Conservation (phyloP, 495 filamentous ascomycete species). For the Oidiodendron maius region DNA sequence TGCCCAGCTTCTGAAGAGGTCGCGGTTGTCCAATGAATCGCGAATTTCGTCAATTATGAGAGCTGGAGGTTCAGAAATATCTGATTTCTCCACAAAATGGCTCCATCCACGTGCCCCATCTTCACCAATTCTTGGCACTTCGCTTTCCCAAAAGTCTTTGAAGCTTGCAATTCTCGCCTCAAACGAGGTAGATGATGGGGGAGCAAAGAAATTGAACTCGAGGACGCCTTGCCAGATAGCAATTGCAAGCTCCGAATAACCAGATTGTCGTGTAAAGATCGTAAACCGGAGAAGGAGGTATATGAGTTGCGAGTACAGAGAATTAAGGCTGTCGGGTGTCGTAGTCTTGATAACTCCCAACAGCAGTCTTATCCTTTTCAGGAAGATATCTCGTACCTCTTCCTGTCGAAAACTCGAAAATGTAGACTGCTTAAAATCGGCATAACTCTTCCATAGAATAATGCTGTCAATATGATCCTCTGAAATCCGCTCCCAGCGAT, state of each 20-base stretch:
- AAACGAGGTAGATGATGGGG: constrained; percentile 20
- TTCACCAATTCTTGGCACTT: constrained; percentile 77
- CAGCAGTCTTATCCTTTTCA: constrained; percentile 48
- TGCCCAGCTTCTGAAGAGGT: constrained; percentile 50
- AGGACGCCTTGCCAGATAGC: constrained; percentile 81
- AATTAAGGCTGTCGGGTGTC: constrained; percentile 9
- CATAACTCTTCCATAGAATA: constrained; percentile 64
- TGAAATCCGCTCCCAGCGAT: constrained; percentile 59
- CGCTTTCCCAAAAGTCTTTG: constrained; percentile 78
- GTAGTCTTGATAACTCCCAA: constrained; percentile 27
- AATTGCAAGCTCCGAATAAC: constrained; percentile 70
- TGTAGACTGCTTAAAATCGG: constrained; percentile 69
- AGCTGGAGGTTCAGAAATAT: constrained; percentile 31
- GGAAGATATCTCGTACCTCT: constrained; percentile 48
- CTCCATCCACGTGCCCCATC: constrained; percentile 63
- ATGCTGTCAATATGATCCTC: constrained; percentile 51
- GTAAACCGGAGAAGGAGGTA: constrained; percentile 74
- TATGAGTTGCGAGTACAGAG: constrained; percentile 46
- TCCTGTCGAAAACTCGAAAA: constrained; percentile 66
- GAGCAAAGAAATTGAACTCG: constrained; percentile 64
- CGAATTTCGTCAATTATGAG: constrained; percentile 19
- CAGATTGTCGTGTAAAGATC: constrained; percentile 68
- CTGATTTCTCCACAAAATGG: constrained; percentile 35
- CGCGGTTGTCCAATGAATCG: constrained; percentile 27
- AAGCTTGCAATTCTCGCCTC: constrained; percentile 11